Conservation (phyloP, 2,329 filamentous ascomycete genomes). For the Aureobasidium musti region DNA sequence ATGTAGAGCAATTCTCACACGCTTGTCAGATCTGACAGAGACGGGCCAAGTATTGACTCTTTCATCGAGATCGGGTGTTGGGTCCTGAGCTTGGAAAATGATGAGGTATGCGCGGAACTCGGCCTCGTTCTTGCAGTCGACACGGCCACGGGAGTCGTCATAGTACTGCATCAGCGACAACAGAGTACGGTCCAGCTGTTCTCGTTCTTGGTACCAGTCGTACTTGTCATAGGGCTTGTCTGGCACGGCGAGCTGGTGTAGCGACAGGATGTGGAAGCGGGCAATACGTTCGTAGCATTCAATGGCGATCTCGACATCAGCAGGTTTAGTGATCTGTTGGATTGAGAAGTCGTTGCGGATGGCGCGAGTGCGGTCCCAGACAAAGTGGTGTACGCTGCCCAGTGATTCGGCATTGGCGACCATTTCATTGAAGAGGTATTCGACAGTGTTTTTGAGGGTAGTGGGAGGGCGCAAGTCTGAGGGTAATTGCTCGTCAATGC, state of each 20-base stretch:
- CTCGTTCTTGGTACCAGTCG: constrained; percentile 61
- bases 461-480: constrained; percentile 63
- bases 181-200: constrained; percentile 65
- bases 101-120: constrained; percentile 66
- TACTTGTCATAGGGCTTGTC: constrained; percentile 55
- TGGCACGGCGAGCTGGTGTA: constrained; percentile 59
- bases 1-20: constrained; percentile 59
- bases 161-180: constrained; percentile 64
- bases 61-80: constrained; percentile 57
- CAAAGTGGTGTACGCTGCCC: constrained; percentile 60
- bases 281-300: constrained; percentile 64
- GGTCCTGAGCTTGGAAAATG: constrained; percentile 56
- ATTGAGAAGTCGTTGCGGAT: constrained; percentile 67
- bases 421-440: constrained; percentile 51
- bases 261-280: constrained; percentile 63
- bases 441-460: constrained; percentile 48
- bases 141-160: constrained; percentile 55
- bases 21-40: constrained; percentile 53
- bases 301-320: constrained; percentile 60
- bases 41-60: constrained; percentile 59
- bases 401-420: constrained; percentile 54
- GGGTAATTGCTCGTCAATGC: constrained; percentile 63
- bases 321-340: constrained; percentile 58
- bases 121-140: constrained; percentile 59
- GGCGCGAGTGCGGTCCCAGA: constrained; percentile 66